These are phyloP conservation scores for Microthyrium microscopicum DNA, from an alignment of 2,329 filamentous ascomycete species.

Conservation along the genomic window DNA sequence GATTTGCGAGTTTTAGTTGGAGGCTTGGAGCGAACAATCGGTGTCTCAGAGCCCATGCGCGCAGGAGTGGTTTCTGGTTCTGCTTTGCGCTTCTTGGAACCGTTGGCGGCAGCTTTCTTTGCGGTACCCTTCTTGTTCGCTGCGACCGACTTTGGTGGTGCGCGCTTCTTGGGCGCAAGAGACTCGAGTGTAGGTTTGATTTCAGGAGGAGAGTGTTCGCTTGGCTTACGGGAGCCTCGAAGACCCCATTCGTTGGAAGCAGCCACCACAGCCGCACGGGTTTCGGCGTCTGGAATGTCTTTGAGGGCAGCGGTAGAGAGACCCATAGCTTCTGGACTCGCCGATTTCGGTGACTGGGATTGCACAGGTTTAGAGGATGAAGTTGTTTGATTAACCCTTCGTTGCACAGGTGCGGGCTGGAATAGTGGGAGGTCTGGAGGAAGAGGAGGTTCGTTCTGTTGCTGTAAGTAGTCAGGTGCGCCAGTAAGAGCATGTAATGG, in stretches of 20 bases:
- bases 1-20: constrained; percentile 11
- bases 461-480: constrained; percentile 6
- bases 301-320: neutral
- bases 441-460: neutral
- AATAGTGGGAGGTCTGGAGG: constrained; percentile 17
- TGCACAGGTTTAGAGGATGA: no score
- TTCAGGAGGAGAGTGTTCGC: neutral
- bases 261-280: constrained; percentile 25
- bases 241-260: constrained; percentile 30
- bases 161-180: constrained; percentile 23
- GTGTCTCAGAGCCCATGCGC: no score
- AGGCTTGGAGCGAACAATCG: no score
- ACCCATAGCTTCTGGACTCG: neutral
- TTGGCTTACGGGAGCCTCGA: constrained; percentile 16
- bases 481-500: constrained; percentile 4
- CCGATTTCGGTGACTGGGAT: no score
- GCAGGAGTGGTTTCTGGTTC: constrained; percentile 16
- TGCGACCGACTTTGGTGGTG: constrained; percentile 22
- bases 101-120: constrained; percentile 26
- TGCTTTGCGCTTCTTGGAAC: constrained; percentile 31
- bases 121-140: constrained; percentile 27
- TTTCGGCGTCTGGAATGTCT: constrained; percentile 17
- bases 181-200: constrained; percentile 23
- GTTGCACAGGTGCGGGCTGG: constrained; percentile 15
- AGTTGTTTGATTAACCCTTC: no score